Evolutionary conservation across 2,329 filamentous ascomycete species (phyloP).

Genomic region (Nemania serpens): DNA sequence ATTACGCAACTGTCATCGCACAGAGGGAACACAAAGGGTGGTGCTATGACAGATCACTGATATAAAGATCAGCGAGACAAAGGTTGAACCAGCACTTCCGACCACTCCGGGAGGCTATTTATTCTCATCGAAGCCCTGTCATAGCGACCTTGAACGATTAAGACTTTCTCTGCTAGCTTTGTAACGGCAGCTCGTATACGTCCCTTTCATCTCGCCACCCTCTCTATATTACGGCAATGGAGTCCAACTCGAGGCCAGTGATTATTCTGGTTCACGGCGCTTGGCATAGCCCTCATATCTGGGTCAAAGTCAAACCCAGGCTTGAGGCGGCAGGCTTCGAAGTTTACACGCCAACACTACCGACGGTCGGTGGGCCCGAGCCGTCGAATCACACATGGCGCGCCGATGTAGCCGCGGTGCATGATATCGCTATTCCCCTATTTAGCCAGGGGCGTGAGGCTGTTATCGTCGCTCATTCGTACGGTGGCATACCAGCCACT

Average conservation of each 20-base stretch:
- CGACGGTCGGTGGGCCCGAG: slow-evolving; percentile 13
- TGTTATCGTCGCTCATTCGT: slow-evolving; percentile 32
- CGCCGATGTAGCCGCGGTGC: slow-evolving; percentile 21
- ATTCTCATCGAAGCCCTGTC: too few species aligned
- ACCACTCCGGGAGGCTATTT: too few species aligned
- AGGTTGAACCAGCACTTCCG: too few species aligned
- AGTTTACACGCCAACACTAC: slow-evolving; percentile 14
- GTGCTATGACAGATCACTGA: too few species aligned
- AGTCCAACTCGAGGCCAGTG: slow-evolving; percentile 1
- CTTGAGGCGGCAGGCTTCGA: slow-evolving; percentile 19
- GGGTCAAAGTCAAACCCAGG: slow-evolving; percentile 12
- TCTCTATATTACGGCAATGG: background rate
- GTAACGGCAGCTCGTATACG: background rate
- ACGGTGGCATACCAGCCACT: slow-evolving; percentile 29
- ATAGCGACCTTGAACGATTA: too few species aligned
- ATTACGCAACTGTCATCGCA: too few species aligned
- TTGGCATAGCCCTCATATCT: slow-evolving; percentile 17
- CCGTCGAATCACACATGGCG: slow-evolving; percentile 20
- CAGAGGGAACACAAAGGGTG: too few species aligned
- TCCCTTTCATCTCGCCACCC: background rate
- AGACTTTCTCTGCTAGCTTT: background rate
- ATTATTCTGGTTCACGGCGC: slow-evolving; percentile 19
- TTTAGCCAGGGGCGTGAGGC: slow-evolving; percentile 22
- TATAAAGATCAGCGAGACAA: too few species aligned
- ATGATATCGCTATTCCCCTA: slow-evolving; percentile 22